Evolutionary conservation across 2,329 filamentous ascomycete genomes (phyloP), one percentile per base, ranked within the genome.

Genomic region (Rhynchosporium graminicola): DNA sequence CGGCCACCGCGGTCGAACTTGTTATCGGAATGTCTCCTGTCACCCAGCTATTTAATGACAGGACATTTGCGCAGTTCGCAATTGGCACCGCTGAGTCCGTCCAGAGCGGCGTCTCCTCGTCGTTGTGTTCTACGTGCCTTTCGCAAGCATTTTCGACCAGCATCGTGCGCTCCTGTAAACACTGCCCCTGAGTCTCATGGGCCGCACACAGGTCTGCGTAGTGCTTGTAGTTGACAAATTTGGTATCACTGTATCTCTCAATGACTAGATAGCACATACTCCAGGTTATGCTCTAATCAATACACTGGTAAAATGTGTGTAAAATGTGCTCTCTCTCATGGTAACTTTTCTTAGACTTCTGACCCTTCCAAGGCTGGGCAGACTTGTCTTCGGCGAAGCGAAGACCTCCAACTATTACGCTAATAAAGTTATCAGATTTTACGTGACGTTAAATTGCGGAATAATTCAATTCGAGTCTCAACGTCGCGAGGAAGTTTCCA

Each of bases 11-110:
- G 10, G 28, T 26, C 6, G 38, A 47, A 36, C 57, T 60, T 20
- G 57, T 60, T 26, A 60, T 60, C 43, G 42, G 31, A 33, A 60
- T 40, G 3, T 48, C 57, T 42, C 54, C 7, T 9, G n/a, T 7
- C 1, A 28, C n/a, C 7, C 12, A 10, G 46, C 20, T 7, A 29
- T 7, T 2, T 4, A 28, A 48, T 12, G 2, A 8, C 3, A 48
- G 8, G 26, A 10, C 20, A 48, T 29, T 48, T 12, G 9, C 13
- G 46, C 20, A 1, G 13, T 29, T 10, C 8, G 46, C 29, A n/a
- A 28, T 28, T 48, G 46, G 26, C 13, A 7, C 26, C 29, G 9
- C 46, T 28, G 26, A 29, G n/a, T 29, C 46, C n/a, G 26, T 28
- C 46, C 46, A 48, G 3, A 48, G 10, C 9, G 26, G 29, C 8